Evolutionary conservation across 163 green algal genomes (phyloP).

Genomic region (Chlamydomonas reinhardtii): DNA sequence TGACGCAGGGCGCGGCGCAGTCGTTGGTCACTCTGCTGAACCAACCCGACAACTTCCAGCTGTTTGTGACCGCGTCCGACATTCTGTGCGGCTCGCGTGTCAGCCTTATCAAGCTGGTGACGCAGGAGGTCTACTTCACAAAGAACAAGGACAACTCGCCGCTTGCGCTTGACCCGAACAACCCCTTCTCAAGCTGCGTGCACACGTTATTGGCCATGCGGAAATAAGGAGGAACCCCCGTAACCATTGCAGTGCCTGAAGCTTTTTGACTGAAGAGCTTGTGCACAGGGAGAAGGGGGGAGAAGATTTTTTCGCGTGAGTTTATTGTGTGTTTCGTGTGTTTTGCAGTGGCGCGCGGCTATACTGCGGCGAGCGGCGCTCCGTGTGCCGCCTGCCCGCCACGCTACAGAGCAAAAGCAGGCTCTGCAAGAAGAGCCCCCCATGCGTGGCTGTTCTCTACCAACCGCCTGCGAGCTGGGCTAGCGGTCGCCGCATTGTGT

Average conservation of each 20-base stretch:
- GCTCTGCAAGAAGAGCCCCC: too few species aligned
- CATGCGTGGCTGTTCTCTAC: too few species aligned
- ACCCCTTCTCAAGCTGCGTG: constrained; percentile 26
- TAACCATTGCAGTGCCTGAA: too few species aligned
- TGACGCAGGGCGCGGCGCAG: not conserved
- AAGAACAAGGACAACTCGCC: not conserved
- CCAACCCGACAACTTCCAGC: constrained; percentile 2
- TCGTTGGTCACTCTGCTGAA: constrained; percentile 5
- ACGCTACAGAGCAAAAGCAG: too few species aligned
- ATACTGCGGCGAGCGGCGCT: not conserved
- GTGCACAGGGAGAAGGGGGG: too few species aligned
- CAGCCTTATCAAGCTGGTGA: constrained; percentile 1
- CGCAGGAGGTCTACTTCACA: constrained; percentile 27
- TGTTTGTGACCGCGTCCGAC: constrained; percentile 32
- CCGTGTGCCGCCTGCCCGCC: not conserved
- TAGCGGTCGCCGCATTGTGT: too few species aligned
- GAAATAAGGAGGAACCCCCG: not conserved
- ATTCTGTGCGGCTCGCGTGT: constrained; percentile 14
- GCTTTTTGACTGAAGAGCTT: too few species aligned
- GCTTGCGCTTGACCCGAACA: constrained; percentile 4
- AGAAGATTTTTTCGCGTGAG: too few species aligned
- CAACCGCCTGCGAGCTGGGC: too few species aligned
- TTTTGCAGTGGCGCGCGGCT: too few species aligned
- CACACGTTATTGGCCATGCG: constrained; percentile 5
- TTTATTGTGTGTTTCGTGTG: too few species aligned